Evolutionary conservation across 306 rosid genomes (phyloP), one percentile per base, ranked within the genome.

Genomic region (Dryas alaskensis): DNA sequence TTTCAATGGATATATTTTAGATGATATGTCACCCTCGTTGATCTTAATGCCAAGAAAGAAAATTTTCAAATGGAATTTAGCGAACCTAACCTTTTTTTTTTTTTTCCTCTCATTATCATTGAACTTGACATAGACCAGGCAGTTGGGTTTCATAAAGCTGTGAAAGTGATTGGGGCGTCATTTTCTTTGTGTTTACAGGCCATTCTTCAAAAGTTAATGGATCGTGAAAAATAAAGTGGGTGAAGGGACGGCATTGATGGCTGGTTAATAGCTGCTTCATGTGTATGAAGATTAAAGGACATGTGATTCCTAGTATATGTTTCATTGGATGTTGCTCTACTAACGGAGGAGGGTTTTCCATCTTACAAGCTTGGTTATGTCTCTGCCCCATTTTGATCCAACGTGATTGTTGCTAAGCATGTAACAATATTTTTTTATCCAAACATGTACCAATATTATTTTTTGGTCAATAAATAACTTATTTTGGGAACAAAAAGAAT

Each of bases 121-220:
- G 65, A 70, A 55, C 11, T 55, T 12, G 16, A 7, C 22, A 3
- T 42, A 19, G 40, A 22, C 17, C 12, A 8, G 40, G 49, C 60
- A 6, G 27, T 70, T 60, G 60, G 63, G n/a, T 52, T 58, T 50
- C 43, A 58, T 66, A 25, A 31, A 44, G 61, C 19, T 57, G 31
- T 61, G 49, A 52, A 65, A 71, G 57, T 65, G 43, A 66, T 67
- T 49, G 42, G 45, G 58, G 39, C 57, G 39, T 79, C n/a, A 37
- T 76, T 72, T 64, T 58, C 49, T 68, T 76, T 51, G 19, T 80
- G 77, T 81, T 82, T 80, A 73, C 87, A 90, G 98, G 79, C 78
- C 40, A 78, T 83, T 67, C 97, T 90, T 82, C 84, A 60, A 14
- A 89, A 84, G 74, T 70, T 87, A 78, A 80, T 90, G 78, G 89